Conservation (phyloP, 2,329 filamentous ascomycete genomes). For the Fusarium bulbicola region DNA sequence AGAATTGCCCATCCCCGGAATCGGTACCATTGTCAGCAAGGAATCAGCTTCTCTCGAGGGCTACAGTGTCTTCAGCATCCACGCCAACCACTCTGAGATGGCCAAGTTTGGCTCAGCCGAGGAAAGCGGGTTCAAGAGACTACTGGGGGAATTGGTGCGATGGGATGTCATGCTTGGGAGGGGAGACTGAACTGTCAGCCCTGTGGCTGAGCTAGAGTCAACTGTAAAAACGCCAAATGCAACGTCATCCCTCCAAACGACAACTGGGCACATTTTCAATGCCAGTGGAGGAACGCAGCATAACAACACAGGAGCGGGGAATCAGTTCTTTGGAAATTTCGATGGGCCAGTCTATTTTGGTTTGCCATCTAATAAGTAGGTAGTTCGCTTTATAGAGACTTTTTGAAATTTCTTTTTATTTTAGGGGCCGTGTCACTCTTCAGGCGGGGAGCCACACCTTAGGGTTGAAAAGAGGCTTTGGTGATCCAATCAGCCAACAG, state of each 20-base stretch:
- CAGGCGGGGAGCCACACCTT: no score
- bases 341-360: neutral
- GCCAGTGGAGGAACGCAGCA: neutral
- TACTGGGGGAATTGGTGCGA: neutral
- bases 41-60: conserved; percentile 46
- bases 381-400: no score
- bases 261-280: neutral
- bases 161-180: neutral
- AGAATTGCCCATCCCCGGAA: neutral
- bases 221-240: neutral
- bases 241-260: neutral
- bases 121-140: conserved; percentile 9
- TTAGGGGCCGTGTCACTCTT: no score
- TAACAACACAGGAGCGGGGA: neutral
- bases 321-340: neutral
- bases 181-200: neutral
- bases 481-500: neutral
- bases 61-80: conserved; percentile 42
- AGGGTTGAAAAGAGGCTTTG: neutral
- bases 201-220: neutral
- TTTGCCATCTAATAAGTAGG: neutral
- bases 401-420: no score
- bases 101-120: conserved; percentile 25
- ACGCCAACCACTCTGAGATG: conserved; percentile 43
- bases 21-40: conserved; percentile 43